Conservation (phyloP, 139 green algal species). For the Chlorella sp. region DNA sequence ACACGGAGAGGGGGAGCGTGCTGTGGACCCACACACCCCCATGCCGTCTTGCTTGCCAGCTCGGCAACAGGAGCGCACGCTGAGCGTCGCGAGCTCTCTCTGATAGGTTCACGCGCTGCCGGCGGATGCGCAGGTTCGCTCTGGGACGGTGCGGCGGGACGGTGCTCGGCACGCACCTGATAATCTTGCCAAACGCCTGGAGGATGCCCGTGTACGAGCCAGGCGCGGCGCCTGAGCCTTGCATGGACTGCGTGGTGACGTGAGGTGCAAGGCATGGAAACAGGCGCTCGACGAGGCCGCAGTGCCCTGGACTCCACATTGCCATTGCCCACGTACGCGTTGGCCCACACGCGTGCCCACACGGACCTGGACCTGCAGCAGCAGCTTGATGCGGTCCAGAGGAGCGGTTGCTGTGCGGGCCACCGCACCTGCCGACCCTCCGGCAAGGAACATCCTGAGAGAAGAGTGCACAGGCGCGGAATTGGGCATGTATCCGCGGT, state of each 20-base stretch:
- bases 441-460: conserved; percentile 46
- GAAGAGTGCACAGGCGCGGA: too few species aligned
- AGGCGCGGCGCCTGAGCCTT: conserved; percentile 26
- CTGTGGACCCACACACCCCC: background rate
- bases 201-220: conserved; percentile 78
- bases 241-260: conserved; percentile 25
- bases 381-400: conserved; percentile 83
- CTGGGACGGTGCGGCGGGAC: too few species aligned
- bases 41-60: background rate
- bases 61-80: too few species aligned
- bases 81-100: too few species aligned
- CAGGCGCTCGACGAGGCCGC: too few species aligned
- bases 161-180: conserved; percentile 24
- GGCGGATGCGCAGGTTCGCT: background rate
- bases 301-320: too few species aligned
- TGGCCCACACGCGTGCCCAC: background rate
- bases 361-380: conserved; percentile 85
- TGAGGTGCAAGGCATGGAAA: background rate
- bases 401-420: conserved; percentile 34
- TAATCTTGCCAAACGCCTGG: conserved; percentile 79
- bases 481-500: too few species aligned
- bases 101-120: background rate
- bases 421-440: conserved; percentile 28
- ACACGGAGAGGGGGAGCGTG: background rate
- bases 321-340: too few species aligned